phyloP scores from a whole-genome alignment of 495 filamentous ascomycete genomes.

The Evansstolkia leycettana region DNA sequence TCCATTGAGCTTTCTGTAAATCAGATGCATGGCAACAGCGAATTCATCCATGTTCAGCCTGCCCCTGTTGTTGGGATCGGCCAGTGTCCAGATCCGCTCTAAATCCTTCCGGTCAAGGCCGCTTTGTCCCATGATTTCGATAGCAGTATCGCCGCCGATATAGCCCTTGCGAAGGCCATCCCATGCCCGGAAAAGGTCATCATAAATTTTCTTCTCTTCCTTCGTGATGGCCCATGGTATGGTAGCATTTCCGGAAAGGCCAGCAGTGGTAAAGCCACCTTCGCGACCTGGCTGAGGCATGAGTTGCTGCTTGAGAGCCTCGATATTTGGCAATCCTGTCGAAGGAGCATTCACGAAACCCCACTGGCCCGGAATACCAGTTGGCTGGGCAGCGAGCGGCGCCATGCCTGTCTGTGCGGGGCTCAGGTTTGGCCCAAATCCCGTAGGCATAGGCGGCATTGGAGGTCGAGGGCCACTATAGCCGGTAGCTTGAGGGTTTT shows the following conservation, averaged over 20 bases:
- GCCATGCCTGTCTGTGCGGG: conserved; percentile 49
- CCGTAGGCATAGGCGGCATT: conserved; percentile 90
- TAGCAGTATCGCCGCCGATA: conserved; percentile 83
- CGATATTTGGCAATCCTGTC: conserved; percentile 83
- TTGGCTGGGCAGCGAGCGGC: conserved; percentile 85
- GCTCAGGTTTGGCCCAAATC: conserved; percentile 54
- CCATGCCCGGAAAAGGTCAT: conserved; percentile 92
- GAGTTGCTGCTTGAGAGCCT: conserved; percentile 86
- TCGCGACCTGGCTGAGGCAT: conserved; percentile 96
- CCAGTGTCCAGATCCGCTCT: conserved; percentile 89
- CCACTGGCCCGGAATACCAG: conserved; percentile 93
- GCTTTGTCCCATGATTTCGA: conserved; percentile 96
- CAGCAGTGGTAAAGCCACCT: conserved; percentile 77
- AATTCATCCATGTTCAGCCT: conserved; percentile 96
- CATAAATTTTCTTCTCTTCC: conserved; percentile 95
- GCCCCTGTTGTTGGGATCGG: conserved; percentile 86
- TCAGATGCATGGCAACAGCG: conserved; percentile 97
- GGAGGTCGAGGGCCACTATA: conserved; percentile 73
- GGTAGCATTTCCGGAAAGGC: conserved; percentile 82
- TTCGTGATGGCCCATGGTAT: conserved; percentile 99
- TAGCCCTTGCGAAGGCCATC: conserved; percentile 91
- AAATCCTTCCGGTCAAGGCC: conserved; percentile 81
- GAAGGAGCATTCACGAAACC: conserved; percentile 91
- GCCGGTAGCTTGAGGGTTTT: conserved; percentile 46
- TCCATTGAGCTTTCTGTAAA: conserved; percentile 91